Conservation (phyloP, 1,139 yeast genomes). For the Scheffersomyces quercinus region DNA sequence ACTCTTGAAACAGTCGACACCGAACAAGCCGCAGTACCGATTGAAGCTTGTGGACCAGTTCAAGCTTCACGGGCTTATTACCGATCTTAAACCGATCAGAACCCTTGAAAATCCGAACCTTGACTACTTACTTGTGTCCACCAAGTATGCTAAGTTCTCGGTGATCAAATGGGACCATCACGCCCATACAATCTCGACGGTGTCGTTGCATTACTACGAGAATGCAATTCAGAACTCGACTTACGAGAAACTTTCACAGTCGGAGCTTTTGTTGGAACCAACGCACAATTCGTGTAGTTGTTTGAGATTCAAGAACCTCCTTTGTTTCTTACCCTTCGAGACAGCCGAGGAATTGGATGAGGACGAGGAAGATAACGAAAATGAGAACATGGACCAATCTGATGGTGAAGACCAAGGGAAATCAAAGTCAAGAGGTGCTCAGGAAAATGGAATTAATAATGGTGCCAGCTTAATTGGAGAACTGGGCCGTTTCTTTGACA, state of each 20-base stretch:
- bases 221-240: constrained; percentile 57
- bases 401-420: constrained; percentile 5
- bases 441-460: constrained; percentile 13
- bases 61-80: constrained; percentile 68
- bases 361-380: constrained; percentile 36
- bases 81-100: constrained; percentile 55
- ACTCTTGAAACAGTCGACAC: constrained; percentile 19
- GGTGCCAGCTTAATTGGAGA: constrained; percentile 3
- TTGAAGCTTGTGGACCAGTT: constrained; percentile 65
- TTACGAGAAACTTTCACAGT: constrained; percentile 43
- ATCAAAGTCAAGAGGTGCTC: constrained; percentile 13
- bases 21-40: constrained; percentile 27
- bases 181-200: constrained; percentile 57
- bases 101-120: constrained; percentile 50
- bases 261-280: constrained; percentile 68
- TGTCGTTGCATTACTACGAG: constrained; percentile 87
- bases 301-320: constrained; percentile 65
- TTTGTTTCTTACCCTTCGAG: constrained; percentile 73
- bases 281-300: constrained; percentile 57
- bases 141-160: constrained; percentile 77
- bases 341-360: constrained; percentile 46
- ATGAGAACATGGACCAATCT: constrained; percentile 17
- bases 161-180: constrained; percentile 69
- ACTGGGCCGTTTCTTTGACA: constrained; percentile 30
- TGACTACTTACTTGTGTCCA: constrained; percentile 67